Base-by-base conservation (phyloP, 306 rosid genomes). In the Sicyos baderoa region DNA sequence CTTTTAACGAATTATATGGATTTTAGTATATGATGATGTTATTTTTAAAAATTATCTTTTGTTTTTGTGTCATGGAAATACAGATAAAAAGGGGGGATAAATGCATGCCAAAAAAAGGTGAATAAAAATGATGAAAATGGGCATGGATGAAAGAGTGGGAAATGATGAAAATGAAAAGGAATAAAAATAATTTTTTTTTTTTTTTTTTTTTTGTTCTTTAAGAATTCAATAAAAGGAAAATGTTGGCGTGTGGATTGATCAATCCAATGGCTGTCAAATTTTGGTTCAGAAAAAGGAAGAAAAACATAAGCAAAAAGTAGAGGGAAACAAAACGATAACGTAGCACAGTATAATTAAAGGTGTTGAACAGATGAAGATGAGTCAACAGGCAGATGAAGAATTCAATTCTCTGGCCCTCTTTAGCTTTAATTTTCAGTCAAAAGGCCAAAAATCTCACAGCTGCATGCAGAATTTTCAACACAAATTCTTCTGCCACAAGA, bases 341-440 rank as follows among this genome's bases (percentile, higher is more conserved):
- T 66, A 66, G n/a, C 42, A 21, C 14, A 42, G 69, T 66, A 47
- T 66, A 66, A 66, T 66, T 66, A 66, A 66, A 66, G 71, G 71
- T 66, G 3, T 14, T 44, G 71, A 66, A 66, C 52, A 60, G 29
- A 6, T n/a, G 66, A 42, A 7, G 71, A 54, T 85, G 77, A 81
- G 71, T 66, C 71, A 66, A 66, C 71, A 66, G 55, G 54, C 55
- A 66, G 71, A 22, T 66, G 54, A 13, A 23, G 55, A 66, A 66
- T 66, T 66, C 40, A 66, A 66, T 42, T 60, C 52, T 45, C 52
- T 45, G 12, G 32, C 68, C 51, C 54, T 35, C 35, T 44, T 44
- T 5, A 44, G 22, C 78, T 66, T 66, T 66, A 66, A 22, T 47
- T 45, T 40, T 15, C 72, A 45, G 82, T 78, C 75, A 74, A 78